Percentiles rank a stretch among this genome's conserved stretches.
Conservation (phyloP, 2,329 filamentous ascomycete genomes). For the Aspergillus phoenicis region DNA sequence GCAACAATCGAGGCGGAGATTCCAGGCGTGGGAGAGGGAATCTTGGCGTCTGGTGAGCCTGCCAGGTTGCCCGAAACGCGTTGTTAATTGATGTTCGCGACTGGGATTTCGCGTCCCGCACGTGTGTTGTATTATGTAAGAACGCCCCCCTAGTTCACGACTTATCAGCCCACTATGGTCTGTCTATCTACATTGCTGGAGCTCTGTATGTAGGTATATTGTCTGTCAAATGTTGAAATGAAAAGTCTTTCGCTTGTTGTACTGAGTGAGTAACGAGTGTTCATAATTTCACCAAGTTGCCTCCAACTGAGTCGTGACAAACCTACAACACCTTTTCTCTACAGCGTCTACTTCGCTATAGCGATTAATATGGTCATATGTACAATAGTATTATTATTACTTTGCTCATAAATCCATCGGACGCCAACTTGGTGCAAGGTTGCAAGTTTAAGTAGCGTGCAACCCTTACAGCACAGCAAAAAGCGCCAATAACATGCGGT, state of each 20-base stretch:
- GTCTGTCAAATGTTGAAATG: no score
- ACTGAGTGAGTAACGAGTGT: background rate
- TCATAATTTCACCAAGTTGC: background rate
- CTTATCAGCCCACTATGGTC: no score
- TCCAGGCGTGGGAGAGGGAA: background rate
- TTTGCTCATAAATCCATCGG: constrained; percentile 19
- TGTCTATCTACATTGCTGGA: no score
- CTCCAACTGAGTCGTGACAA: no score
- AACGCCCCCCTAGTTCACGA: no score
- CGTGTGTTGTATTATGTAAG: constrained; percentile 19
- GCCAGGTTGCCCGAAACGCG: constrained; percentile 20
- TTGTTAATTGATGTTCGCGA: constrained; percentile 28
- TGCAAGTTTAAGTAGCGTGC: constrained; percentile 13
- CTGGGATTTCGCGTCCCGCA: constrained; percentile 17
- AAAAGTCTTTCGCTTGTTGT: no score
- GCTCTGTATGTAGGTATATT: no score
- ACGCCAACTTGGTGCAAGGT: constrained; percentile 13
- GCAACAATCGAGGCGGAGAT: background rate
- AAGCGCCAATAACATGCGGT: constrained; percentile 14
- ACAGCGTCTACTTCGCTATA: constrained; percentile 3
- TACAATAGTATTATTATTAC: constrained; percentile 29
- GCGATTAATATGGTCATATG: constrained; percentile 17
- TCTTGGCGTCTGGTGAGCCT: background rate
- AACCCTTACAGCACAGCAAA: constrained; percentile 6
- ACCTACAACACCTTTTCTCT: background rate